Base-by-base conservation (phyloP, 108 stramenopile genomes). In the Cyclotella distinguenda region DNA sequence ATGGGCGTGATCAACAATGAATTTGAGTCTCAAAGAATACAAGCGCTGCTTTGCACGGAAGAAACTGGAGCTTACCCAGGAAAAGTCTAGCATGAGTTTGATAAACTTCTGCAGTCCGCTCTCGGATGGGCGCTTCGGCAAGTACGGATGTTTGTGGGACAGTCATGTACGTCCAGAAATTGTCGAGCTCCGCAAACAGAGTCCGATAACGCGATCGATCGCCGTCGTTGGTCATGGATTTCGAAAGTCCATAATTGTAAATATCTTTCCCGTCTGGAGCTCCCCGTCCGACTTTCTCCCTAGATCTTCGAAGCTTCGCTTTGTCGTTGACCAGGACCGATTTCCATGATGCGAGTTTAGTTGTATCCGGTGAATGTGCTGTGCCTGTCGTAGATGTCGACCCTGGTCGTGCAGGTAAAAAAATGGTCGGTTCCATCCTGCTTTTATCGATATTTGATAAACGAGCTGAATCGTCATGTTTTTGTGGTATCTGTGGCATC, bases 81-180 rank as follows among this genome's bases (percentile, higher is more conserved):
- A 89, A 93, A 38, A 84, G 74, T 35, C 78, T 78, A 27, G 89
- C 87, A 66, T 93, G 92, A 22, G 82, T 75, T 66, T 86, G 38
- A 46, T 93, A 93, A 0, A 93, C 86, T 16, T 81, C 68, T 25
- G 92, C 92, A 1, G 92, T 93, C 13, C 81, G 74, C 12, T 74
- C 72, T 35, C 92, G 82, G 34, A 93, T 88, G 0, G 89, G 83
- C 34, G 59, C 46, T 78, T 87, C 86, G 44, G 85, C 77, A 19
- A 52, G 35, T 0, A 86, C 64, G 10, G 74, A 63, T 4, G 83
- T 78, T 4, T 80, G 68, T 6, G 84, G 89, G 12, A 74, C 59
- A 4, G 87, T 93, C 92, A 93, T 93, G 82, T 82, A 90, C 7
- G 43, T 34, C 65, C 77, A 81, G 61, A 82, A 87, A 38, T 68